These are phyloP conservation scores for Drechslerella stenobrocha DNA, from an alignment of 2,329 filamentous ascomycete genomes.

Conservation along the genomic window DNA sequence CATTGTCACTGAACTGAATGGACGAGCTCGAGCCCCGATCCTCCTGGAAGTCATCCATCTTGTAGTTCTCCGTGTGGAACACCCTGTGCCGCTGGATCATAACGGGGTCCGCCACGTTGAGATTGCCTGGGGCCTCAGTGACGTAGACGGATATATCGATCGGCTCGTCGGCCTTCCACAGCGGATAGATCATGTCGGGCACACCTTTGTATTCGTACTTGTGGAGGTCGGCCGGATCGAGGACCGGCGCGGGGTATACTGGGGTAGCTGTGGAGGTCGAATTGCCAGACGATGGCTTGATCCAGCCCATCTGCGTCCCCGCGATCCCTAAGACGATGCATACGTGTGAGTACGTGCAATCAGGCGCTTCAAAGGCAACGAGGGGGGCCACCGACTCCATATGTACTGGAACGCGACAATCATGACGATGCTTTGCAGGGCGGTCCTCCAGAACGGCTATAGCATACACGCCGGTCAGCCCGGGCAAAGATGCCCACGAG, in stretches of 20 bases:
- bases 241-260: conserved; percentile 61
- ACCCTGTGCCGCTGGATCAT: conserved; percentile 68
- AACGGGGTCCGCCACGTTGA: conserved; percentile 66
- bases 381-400: conserved; percentile 60
- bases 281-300: conserved; percentile 60
- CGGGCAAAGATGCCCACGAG: background rate
- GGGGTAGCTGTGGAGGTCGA: conserved; percentile 1
- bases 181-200: conserved; percentile 75
- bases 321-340: conserved; percentile 18
- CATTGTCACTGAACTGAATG: conserved; percentile 74
- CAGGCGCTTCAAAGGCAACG: background rate
- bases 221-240: conserved; percentile 64
- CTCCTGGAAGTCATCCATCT: conserved; percentile 76
- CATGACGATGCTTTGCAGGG: conserved; percentile 60
- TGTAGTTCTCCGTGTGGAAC: conserved; percentile 77
- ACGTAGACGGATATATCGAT: conserved; percentile 86
- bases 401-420: conserved; percentile 63
- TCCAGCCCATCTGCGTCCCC: conserved; percentile 57
- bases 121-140: conserved; percentile 71
- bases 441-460: conserved; percentile 54
- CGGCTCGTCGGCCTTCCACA: conserved; percentile 78
- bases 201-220: conserved; percentile 65
- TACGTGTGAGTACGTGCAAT: background rate
- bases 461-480: conserved; percentile 52
- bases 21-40: conserved; percentile 74